Base-by-base conservation (phyloP, 2,329 filamentous ascomycete species). In the Fonsecaea monophora region DNA sequence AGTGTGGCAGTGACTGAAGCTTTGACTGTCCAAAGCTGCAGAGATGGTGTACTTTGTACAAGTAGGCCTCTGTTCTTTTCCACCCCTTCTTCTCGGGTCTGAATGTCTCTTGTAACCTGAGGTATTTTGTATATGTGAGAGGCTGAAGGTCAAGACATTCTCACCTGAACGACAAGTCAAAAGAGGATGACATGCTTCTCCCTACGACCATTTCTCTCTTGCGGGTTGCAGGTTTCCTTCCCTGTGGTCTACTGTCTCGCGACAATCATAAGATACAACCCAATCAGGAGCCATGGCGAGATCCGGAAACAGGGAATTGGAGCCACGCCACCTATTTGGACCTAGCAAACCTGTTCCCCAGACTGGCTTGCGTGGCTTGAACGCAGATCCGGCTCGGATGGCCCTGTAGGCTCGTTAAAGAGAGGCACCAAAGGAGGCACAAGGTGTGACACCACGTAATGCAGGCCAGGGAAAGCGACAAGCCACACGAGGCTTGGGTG, bases 351-450 rank as follows among this genome's bases (percentile, higher is more conserved):
- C 25, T 25, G 25, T 25, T 42, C 13, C 61, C 37, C 37, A 25
- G n/a, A 35, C 32, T 45, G 18, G 56, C 21, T 67, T 68, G 66
- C 62, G 58, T 65, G 66, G 57, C 62, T 61, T 45, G 30, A 32
- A 40, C 45, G 40, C 53, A 53, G 55, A 48, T 25, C 25, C 25
- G 25, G 25, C 25, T 25, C 25, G 25, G 25, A 25, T 25, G 13
- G 5, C 40, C 40, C 37, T 40, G 8, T 40, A 2, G 37, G 10
- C 37, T 25, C 3, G 25, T 25, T 2, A 25, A 25, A 40, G 10
- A 4, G 37, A 40, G 37, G 37, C 37, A 40, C 37, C 8, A 40
- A 40, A 13, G 2, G 37, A 40, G 37, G 10, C 13, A 40, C 9
- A 4, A 40, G 13, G 4, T 13, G 13, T 13, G 37, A 13, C 15